Evolutionary conservation across 2,329 filamentous ascomycete genomes (phyloP), one percentile per base, ranked within the genome.

Genomic region (Alternaria gaisen): DNA sequence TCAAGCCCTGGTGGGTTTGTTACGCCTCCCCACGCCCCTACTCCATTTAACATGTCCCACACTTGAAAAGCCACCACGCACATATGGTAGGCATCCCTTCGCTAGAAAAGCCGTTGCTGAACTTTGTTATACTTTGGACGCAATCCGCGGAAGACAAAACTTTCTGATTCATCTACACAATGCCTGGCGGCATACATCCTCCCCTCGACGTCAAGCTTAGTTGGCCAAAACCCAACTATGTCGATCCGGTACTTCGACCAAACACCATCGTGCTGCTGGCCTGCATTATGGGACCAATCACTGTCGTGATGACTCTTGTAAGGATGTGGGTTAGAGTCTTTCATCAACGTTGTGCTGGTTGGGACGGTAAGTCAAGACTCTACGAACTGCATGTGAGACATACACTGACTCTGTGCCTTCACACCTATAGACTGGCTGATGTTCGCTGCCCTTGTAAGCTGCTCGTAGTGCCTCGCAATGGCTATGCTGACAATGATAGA

Each of bases 151-250:
- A 30, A 41, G 32, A 56, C 24, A 34, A 30, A 28, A 40, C 41
- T 44, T 20, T 54, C 26, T 32, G 42, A 52, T 22, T 46, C 18
- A 46, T 53, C 12, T 16, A 24, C 66, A 67, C 26, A 6, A 76
- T 77, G 74, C 72, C 72, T 41, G 74, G 74, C 18, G 72, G 72
- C 12, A 64, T 76, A 14, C 63, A 74, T 44, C 61, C 70, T 50
- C 71, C 74, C 10, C 30, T 72, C n/a, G 66, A 69, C 20, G 71
- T 71, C 26, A 58, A 68, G 1, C 41, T 69, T 26, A 58, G 52
- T 24, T 77, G 72, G 72, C 74, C 74, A 20, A 51, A 28, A 16
- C 65, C 69, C 16, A 72, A 76, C 53, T 71, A 67, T 43, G 53
- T 61, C 36, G 57, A 74, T 47, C 73, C 73, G 10, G 51, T 50